Percentiles rank a stretch among this genome's conserved stretches.
These are phyloP conservation scores for Aspergillus steynii DNA, from an alignment of 495 filamentous ascomycete genomes.

Conservation along the genomic window DNA sequence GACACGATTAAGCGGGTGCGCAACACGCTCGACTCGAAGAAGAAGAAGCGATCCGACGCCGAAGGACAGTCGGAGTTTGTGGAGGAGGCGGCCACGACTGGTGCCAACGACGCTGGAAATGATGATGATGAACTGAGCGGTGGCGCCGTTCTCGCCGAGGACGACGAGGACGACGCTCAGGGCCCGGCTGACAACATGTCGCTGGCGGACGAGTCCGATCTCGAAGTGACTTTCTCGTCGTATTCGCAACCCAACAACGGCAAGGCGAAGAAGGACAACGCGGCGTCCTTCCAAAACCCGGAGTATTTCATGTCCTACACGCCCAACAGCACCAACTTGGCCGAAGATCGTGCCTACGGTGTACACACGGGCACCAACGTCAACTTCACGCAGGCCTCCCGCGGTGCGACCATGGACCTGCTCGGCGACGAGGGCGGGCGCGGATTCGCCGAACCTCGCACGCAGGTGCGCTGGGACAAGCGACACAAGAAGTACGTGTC, in stretches of 20 bases:
- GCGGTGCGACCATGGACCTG: slow-evolving; percentile 85
- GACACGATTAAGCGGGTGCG: slow-evolving; percentile 75
- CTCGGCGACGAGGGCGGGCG: slow-evolving; percentile 78
- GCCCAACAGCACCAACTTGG: slow-evolving; percentile 69
- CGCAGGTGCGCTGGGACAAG: slow-evolving; percentile 93
- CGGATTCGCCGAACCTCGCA: slow-evolving; percentile 69
- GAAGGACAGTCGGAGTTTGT: slow-evolving; percentile 31
- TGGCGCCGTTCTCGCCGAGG: slow-evolving; percentile 29
- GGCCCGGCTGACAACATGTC: slow-evolving; percentile 58
- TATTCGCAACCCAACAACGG: slow-evolving; percentile 40
- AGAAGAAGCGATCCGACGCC: slow-evolving; percentile 37
- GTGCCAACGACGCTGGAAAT: slow-evolving; percentile 30
- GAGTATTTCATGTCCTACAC: slow-evolving; percentile 97
- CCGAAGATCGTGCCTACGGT: slow-evolving; percentile 88
- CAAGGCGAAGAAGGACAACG: slow-evolving; percentile 34
- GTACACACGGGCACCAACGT: slow-evolving; percentile 76
- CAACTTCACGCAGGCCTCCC: slow-evolving; percentile 81
- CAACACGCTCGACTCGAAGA: slow-evolving; percentile 48
- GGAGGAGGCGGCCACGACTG: slow-evolving; percentile 25
- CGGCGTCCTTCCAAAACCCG: slow-evolving; percentile 68
- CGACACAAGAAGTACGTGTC: slow-evolving; percentile 93
- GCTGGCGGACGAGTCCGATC: slow-evolving; percentile 68
- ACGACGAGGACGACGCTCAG: slow-evolving; percentile 38
- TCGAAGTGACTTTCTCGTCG: slow-evolving; percentile 79
- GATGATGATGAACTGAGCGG: slow-evolving; percentile 35